phyloP scores from a whole-genome alignment of 1,139 yeast species.

The Lodderomyces margitis region DNA sequence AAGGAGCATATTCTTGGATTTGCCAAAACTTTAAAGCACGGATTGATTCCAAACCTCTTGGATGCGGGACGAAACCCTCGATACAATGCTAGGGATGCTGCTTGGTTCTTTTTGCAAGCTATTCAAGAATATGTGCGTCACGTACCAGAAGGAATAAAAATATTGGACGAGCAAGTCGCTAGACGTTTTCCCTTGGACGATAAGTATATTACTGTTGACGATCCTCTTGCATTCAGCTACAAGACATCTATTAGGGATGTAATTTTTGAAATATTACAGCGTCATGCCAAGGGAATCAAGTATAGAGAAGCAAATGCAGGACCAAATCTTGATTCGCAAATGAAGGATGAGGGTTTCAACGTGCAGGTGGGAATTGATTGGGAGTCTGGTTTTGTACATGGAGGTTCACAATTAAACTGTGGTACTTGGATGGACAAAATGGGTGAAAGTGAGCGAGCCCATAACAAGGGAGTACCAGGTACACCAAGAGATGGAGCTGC shows the following conservation, averaged over 20 bases:
- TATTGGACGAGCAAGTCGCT: slow-evolving; percentile 68
- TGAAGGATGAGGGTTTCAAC: slow-evolving; percentile 91
- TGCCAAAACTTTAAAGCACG: slow-evolving; percentile 92
- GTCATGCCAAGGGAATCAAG: slow-evolving; percentile 86
- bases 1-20: slow-evolving; percentile 77
- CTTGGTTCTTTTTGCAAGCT: slow-evolving; percentile 88
- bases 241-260: slow-evolving; percentile 71
- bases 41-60: slow-evolving; percentile 86
- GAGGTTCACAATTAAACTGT: slow-evolving; percentile 90
- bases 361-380: slow-evolving; percentile 81
- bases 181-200: slow-evolving; percentile 93
- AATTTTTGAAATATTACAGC: slow-evolving; percentile 72
- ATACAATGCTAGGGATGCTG: slow-evolving; percentile 95
- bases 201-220: slow-evolving; percentile 65
- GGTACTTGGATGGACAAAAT: slow-evolving; percentile 99
- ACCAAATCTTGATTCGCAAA: slow-evolving; percentile 78
- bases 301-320: slow-evolving; percentile 98
- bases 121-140: slow-evolving; percentile 73
- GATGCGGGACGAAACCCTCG: slow-evolving; percentile 95
- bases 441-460: slow-evolving; percentile 90
- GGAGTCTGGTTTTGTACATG: slow-evolving; percentile 82
- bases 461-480: slow-evolving; percentile 87
- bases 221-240: slow-evolving; percentile 71
- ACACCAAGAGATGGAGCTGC: slow-evolving; percentile 99
- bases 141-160: slow-evolving; percentile 67